A percentile compares a stretch with the other conserved stretches of the same genome.
These are phyloP conservation scores for Zymoseptoria brevis DNA, from an alignment of 2,329 filamentous ascomycete genomes.

Conservation along the genomic window DNA sequence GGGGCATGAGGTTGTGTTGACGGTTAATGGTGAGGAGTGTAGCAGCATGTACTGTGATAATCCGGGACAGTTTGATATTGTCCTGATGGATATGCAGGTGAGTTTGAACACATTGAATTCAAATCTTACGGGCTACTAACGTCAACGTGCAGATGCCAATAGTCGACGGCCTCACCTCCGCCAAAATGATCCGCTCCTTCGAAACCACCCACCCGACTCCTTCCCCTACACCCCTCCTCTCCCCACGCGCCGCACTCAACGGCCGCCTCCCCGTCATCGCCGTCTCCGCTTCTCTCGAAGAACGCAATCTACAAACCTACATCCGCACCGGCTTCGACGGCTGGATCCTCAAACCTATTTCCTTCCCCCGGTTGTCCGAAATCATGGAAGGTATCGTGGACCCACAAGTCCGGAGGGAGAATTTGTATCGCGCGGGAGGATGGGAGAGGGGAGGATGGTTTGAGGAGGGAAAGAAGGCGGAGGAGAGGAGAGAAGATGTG, in stretches of 20 bases:
- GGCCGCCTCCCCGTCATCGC: constrained; percentile 73
- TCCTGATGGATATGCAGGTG: constrained; percentile 92
- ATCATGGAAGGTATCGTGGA: constrained; percentile 64
- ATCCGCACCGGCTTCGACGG: constrained; percentile 76
- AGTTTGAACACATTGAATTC: constrained; percentile 29
- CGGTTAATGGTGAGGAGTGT: constrained; percentile 79
- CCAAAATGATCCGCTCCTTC: constrained; percentile 71
- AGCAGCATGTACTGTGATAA: constrained; percentile 60
- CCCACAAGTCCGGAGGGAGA: constrained; percentile 48
- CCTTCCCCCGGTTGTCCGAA: constrained; percentile 64
- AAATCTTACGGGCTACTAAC: constrained; percentile 8
- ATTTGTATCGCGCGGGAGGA: constrained; percentile 60
- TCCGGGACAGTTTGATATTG: constrained; percentile 59
- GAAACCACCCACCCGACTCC: constrained; percentile 47
- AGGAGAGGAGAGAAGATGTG: constrained; percentile 22
- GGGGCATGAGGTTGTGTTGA: constrained; percentile 63
- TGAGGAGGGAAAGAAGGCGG: constrained; percentile 31
- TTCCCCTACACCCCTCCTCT: constrained; percentile 42
- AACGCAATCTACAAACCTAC: constrained; percentile 61
- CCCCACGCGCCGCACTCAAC: constrained; percentile 51
- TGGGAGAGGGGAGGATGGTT: constrained; percentile 93
- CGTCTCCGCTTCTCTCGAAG: constrained; percentile 73
- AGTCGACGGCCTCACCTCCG: constrained; percentile 72
- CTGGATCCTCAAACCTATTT: constrained; percentile 84
- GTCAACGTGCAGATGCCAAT: constrained; percentile 67